phyloP scores from a whole-genome alignment of 371 early-diverging fungal species.

The Actinomortierella wolfii region DNA sequence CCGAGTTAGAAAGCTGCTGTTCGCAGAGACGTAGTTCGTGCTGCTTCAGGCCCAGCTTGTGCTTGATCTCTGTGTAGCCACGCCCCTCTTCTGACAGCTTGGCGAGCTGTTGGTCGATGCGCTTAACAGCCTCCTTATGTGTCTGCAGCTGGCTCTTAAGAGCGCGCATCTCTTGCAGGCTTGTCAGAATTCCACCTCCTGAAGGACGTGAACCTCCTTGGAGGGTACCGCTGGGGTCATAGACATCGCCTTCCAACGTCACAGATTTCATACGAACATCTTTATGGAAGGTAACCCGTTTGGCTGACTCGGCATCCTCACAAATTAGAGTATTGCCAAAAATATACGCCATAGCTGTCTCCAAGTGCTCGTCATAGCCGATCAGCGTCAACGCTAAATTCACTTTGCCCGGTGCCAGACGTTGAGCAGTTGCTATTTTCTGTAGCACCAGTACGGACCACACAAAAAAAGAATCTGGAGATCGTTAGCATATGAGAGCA shows the following conservation, averaged over 20 bases:
- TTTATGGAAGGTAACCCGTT: constrained; percentile 87
- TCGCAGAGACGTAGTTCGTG: constrained; percentile 77
- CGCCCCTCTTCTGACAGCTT: constrained; percentile 46
- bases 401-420: constrained; percentile 82
- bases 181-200: constrained; percentile 76
- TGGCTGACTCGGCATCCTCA: constrained; percentile 85
- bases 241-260: constrained; percentile 98
- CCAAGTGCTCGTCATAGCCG: constrained; percentile 78
- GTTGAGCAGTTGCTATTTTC: constrained; percentile 71
- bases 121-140: constrained; percentile 51
- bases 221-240: constrained; percentile 97
- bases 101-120: constrained; percentile 53
- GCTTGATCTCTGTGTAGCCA: constrained; percentile 55
- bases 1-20: constrained; percentile 72
- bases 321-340: constrained; percentile 96
- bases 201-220: constrained; percentile 94
- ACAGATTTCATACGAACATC: constrained; percentile 85
- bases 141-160: constrained; percentile 56
- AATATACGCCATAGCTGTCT: constrained; percentile 91
- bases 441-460: constrained; percentile 14
- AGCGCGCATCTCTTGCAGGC: constrained; percentile 69
- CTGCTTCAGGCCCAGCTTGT: constrained; percentile 69
- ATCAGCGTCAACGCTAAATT: constrained; percentile 85
- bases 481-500: not conserved
- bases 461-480: constrained; percentile 2